Evolutionary conservation across 441 rosid genomes (phyloP).

Genomic region (Adansonia rubrostipa): DNA sequence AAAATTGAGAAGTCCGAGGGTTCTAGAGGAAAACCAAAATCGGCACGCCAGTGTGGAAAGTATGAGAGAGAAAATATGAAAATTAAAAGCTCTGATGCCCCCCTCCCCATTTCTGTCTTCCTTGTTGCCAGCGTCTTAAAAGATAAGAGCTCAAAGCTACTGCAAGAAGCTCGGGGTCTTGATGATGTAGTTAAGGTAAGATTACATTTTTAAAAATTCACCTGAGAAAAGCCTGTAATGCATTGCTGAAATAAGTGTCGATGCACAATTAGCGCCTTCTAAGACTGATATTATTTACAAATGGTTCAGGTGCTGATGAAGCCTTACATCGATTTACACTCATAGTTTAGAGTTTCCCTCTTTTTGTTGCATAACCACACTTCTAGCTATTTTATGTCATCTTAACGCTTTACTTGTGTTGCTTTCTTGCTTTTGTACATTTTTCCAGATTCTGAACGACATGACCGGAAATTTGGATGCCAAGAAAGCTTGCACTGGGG

Average conservation of each 20-base stretch:
- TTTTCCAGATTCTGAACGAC: slow-evolving; percentile 78
- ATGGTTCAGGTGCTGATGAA: background rate
- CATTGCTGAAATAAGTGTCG: background rate
- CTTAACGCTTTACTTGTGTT: background rate
- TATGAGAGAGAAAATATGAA: slow-evolving; percentile 87
- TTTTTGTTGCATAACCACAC: background rate
- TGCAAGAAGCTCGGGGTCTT: slow-evolving; percentile 88
- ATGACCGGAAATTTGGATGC: slow-evolving; percentile 91
- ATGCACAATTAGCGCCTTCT: background rate
- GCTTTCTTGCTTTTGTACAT: background rate
- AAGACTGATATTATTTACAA: background rate
- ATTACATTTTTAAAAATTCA: background rate
- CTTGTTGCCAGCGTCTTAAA: slow-evolving; percentile 95
- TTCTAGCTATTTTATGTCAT: background rate
- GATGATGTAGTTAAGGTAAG: slow-evolving; percentile 93
- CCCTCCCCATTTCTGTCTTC: slow-evolving; percentile 90
- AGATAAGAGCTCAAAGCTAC: slow-evolving; percentile 79
- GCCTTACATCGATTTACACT: background rate
- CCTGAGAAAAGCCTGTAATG: background rate
- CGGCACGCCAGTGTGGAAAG: slow-evolving; percentile 75
- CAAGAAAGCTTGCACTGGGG: slow-evolving; percentile 81
- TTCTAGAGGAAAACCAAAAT: slow-evolving; percentile 61
- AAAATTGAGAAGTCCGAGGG: slow-evolving; percentile 53
- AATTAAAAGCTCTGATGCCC: slow-evolving; percentile 63
- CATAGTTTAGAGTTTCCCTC: background rate